Percentiles rank a stretch among this genome's conserved stretches.
Conservation (phyloP, 2,329 filamentous ascomycete genomes). For the Clonostachys rosea region DNA sequence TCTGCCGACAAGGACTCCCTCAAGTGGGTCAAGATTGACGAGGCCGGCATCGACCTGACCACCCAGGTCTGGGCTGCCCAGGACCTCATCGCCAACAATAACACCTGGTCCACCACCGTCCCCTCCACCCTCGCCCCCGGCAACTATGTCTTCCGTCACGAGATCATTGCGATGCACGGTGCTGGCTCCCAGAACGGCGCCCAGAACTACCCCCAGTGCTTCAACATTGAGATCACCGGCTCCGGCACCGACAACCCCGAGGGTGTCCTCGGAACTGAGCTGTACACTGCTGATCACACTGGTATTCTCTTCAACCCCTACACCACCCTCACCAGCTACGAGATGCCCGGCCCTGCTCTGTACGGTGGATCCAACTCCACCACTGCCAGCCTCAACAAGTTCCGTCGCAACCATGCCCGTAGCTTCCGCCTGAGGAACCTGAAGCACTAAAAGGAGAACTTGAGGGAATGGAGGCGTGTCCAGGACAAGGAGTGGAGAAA, state of each 20-base stretch:
- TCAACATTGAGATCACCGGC: constrained; percentile 37
- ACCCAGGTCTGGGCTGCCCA: constrained; percentile 29
- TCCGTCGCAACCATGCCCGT: no score
- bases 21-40: constrained; percentile 59
- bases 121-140: constrained; percentile 23
- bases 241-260: constrained; percentile 20
- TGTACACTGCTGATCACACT: constrained; percentile 14
- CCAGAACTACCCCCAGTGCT: constrained; percentile 43
- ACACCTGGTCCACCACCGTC: constrained; percentile 19
- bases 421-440: no score
- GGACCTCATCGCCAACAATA: constrained; percentile 32
- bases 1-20: constrained; percentile 44
- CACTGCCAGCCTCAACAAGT: constrained; percentile 1
- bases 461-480: no score
- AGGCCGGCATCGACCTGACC: constrained; percentile 39
- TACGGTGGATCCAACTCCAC: constrained; percentile 1
- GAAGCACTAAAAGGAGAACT: no score
- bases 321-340: constrained; percentile 8
- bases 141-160: constrained; percentile 41
- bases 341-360: constrained; percentile 11
- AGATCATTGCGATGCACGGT: constrained; percentile 42
- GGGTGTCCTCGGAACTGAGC: constrained; percentile 17
- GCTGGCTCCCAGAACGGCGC: constrained; percentile 33
- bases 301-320: constrained; percentile 20
- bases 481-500: no score